Base-by-base conservation (phyloP, 805 yeast species). In the Schizosaccharomyces osmophilus region DNA sequence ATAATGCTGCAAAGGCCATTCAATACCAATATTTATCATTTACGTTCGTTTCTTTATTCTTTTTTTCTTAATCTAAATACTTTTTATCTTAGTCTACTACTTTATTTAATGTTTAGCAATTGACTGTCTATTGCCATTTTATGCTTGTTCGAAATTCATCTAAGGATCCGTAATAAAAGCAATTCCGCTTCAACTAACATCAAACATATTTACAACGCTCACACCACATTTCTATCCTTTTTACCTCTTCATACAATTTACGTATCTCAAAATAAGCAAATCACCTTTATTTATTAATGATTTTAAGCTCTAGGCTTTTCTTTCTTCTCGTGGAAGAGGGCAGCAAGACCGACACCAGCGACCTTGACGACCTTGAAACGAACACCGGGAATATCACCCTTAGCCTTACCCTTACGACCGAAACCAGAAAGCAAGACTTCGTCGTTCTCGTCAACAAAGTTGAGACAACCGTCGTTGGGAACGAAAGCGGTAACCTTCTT, bases 381-480 rank as follows among this genome's bases (percentile, higher is more conserved):
- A 77, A 93, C 99, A 87, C 99, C 99, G 79, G 98, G 98, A 76
- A 93, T 90, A 89, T 93, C 99, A 84, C 99, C 98, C 95, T 93
- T 93, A 78, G 98, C 98, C 84, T 93, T 93, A 83, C 98, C 98
- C 84, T 95, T 93, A 82, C 97, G 88, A 87, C 99, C 99, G 88
- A 93, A 93, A 84, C 99, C 99, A 74, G 99, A 97, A 73, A 93
- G 83, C 74, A 93, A 82, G 73, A 93, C 99, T 80, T 93, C 97
- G 81, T 93, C 99, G 83, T 93, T 93, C 82, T 93, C 97, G 77
- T 93, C 99, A 73, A 93, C 97, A 73, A 84, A 93, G 93, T 93
- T 93, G 79, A 93, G 81, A 84, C 98, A 93, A 90, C 99, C 99
- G 81, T 93, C 99, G 75, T 93, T 90, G 79, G 99, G 98, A 76